A percentile compares a stretch with the other conserved stretches of the same genome.
Conservation (phyloP, 2,329 filamentous ascomycete species). For the Cercospora sp. region DNA sequence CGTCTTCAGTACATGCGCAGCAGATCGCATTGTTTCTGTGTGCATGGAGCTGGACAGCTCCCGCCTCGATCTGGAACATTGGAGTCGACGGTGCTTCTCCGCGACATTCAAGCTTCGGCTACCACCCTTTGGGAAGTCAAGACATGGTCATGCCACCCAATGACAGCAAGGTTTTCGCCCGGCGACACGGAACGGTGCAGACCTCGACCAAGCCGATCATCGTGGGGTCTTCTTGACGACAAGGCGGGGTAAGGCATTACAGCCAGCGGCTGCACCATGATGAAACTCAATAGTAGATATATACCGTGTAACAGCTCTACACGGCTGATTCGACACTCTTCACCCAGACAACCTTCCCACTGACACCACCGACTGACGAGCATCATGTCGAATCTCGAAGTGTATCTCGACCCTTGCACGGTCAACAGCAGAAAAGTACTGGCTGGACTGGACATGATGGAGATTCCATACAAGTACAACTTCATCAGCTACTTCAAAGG, state of each 20-base stretch:
- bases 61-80: not conserved
- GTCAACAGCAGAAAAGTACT: slow-evolving; percentile 47
- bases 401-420: slow-evolving; percentile 46
- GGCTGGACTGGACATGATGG: slow-evolving; percentile 43
- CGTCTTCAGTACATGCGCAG: not conserved
- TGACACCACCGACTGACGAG: not conserved
- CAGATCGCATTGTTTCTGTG: not conserved
- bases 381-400: slow-evolving; percentile 32
- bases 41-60: not conserved
- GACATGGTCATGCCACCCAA: not conserved
- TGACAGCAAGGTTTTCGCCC: not conserved
- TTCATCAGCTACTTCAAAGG: slow-evolving; percentile 45
- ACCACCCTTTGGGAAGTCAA: not conserved
- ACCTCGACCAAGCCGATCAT: slow-evolving; percentile 2
- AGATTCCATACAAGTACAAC: slow-evolving; percentile 41
- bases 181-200: slow-evolving; percentile 11
- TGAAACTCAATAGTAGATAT: slow-evolving; percentile 12
- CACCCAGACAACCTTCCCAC: not conserved
- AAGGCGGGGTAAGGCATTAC: slow-evolving; percentile 6
- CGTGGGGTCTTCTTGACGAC: slow-evolving; percentile 8
- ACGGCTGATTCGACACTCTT: not conserved
- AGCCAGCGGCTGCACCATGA: slow-evolving; percentile 4
- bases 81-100: not conserved
- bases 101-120: not conserved
- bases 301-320: slow-evolving; percentile 8